Percentiles rank a stretch among this genome's conserved stretches.
Evolutionary conservation across 257 asterid genomes (phyloP).

Genomic region (Rubia yunnanensis): DNA sequence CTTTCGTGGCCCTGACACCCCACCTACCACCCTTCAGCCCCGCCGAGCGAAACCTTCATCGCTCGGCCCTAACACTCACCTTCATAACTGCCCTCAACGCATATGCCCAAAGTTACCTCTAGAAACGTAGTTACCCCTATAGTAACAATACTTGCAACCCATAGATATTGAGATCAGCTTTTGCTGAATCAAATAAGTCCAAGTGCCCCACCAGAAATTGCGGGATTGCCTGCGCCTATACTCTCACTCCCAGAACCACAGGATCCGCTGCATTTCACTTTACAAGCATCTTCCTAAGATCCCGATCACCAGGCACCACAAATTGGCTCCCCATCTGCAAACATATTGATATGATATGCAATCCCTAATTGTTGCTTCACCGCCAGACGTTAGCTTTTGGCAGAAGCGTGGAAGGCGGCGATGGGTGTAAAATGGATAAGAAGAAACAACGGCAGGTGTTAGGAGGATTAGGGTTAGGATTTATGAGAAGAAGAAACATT

Average conservation of each 20-base stretch:
- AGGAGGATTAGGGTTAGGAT: too few relatives aligned
- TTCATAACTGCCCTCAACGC: conserved; percentile 88
- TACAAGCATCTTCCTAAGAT: conserved; percentile 89
- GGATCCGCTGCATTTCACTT: conserved; percentile 61
- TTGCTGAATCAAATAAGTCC: conserved; percentile 58
- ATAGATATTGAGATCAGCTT: conserved; percentile 42
- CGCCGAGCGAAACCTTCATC: too few relatives aligned
- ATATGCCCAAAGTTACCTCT: conserved; percentile 95
- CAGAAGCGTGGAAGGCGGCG: too few relatives aligned
- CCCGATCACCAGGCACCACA: conserved; percentile 88
- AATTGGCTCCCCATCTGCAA: conserved; percentile 70
- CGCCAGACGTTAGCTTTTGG: too few relatives aligned
- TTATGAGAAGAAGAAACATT: too few relatives aligned
- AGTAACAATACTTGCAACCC: conserved; percentile 70
- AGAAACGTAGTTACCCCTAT: conserved; percentile 79
- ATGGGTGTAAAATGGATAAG: too few relatives aligned
- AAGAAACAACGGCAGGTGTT: too few relatives aligned
- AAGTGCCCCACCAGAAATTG: conserved; percentile 84
- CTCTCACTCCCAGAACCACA: conserved; percentile 56
- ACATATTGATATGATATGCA: too few relatives aligned
- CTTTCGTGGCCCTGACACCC: too few relatives aligned
- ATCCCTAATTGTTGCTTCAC: too few relatives aligned
- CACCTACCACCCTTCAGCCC: too few relatives aligned
- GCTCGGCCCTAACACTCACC: too few relatives aligned
- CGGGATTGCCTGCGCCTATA: conserved; percentile 96